Base-by-base conservation (phyloP, 805 yeast species). In the Kodamaea nitidulidarum region DNA sequence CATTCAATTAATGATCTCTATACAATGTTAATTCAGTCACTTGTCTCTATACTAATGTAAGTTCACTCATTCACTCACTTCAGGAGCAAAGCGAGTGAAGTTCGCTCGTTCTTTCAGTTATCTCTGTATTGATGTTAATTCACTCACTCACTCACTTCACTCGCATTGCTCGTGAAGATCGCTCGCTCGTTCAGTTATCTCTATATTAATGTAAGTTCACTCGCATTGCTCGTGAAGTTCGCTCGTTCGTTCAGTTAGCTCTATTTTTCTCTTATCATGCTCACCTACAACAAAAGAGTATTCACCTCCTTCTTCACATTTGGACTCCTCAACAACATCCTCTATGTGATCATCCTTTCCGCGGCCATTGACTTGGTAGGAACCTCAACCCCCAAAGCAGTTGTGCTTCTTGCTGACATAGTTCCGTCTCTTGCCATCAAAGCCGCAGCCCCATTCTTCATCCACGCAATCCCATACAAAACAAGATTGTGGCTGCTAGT, bases 311-410 rank as follows among this genome's bases (percentile, higher is more conserved):
- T 90, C 57, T 82, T 91, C 79, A 52, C 81, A 1, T 87, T 90
- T 58, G 98, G 98, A 0, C 73, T 91, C 8, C 66, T 88, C 26
- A 91, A 91, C 61, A 91, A 91, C 57, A 82, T 91, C 8, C 74
- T 91, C 1, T 91, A 90, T 62, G 97, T 91, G 22, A 91, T 91
- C 11, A 90, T 91, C 28, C 67, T 91, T 10, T 80, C 95, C 0
- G 95, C 97, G 0, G 98, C 98, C 2, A 77, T 87, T 22, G 98
- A 91, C 55, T 66, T 91, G 10, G 96, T 90, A 1, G 96, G 96
- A 0, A 76, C 87, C 1, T 50, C 69, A 5, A 75, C 84, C 0
- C 97, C 98, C 7, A 91, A 91, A 59, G 90, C 95, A 1, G 63
- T 81, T 2, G 95, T 91, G 4, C 65, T 91, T 5, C 63, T 91